phyloP scores from a whole-genome alignment of 2,329 filamentous ascomycete genomes.

The Calonectria pseudoreteaudii region DNA sequence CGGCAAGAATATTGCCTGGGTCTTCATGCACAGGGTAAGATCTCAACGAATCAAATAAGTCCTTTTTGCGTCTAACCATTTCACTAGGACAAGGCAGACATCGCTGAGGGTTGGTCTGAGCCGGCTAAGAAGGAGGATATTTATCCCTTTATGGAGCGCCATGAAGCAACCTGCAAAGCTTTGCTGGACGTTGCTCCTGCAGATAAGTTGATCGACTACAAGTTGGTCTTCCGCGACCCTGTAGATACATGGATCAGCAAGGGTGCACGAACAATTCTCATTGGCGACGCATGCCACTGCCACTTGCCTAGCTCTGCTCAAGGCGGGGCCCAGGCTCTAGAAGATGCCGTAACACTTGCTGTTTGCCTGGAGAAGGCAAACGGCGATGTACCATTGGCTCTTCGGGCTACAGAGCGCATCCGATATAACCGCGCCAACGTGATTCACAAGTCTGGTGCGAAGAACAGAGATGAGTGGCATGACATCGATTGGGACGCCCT shows the following conservation, averaged over 20 bases:
- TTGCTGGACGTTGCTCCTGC: neutral
- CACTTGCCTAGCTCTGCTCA: conserved; percentile 11
- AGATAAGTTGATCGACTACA: neutral
- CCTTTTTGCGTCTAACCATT: neutral
- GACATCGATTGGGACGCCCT: conserved; percentile 1
- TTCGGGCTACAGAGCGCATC: neutral
- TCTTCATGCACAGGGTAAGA: conserved; percentile 15
- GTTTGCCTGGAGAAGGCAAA: neutral
- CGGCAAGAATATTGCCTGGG: conserved; percentile 17
- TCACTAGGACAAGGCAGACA: conserved; percentile 29
- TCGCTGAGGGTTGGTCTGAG: conserved; percentile 36
- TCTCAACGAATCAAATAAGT: neutral
- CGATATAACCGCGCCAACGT: conserved; percentile 9
- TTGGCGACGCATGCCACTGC: conserved; percentile 15
- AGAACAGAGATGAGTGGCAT: conserved; percentile 12
- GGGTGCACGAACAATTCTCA: conserved; percentile 5
- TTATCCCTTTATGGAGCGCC: conserved; percentile 16
- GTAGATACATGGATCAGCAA: neutral
- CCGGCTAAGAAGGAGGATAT: conserved; percentile 36
- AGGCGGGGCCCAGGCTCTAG: conserved; percentile 11
- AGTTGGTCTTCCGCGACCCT: neutral
- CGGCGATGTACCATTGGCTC: conserved; percentile 4
- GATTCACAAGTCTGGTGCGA: neutral
- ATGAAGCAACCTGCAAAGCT: neutral
- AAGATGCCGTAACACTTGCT: neutral